Conservation (phyloP, 805 yeast species). For the Ogataea nonfermentans region DNA sequence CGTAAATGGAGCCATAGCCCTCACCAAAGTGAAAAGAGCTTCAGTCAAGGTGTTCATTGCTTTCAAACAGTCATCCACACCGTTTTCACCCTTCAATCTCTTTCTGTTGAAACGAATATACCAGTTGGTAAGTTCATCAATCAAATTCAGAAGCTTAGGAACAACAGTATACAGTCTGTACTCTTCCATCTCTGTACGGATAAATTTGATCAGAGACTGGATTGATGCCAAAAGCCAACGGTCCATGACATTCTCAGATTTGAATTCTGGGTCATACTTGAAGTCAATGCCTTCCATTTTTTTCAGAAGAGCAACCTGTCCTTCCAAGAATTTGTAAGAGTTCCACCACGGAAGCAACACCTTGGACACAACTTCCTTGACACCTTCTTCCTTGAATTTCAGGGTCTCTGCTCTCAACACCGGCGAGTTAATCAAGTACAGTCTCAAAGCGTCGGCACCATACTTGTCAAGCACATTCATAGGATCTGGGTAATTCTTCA, state of each 20-base stretch:
- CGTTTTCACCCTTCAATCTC: slow-evolving; percentile 94
- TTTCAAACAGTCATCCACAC: slow-evolving; percentile 75
- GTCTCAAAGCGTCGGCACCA: slow-evolving; percentile 97
- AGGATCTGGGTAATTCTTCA: slow-evolving; percentile 98
- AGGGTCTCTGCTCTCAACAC: slow-evolving; percentile 95
- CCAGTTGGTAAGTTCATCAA: slow-evolving; percentile 97
- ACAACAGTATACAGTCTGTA: slow-evolving; percentile 95
- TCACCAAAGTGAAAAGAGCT: slow-evolving; percentile 79
- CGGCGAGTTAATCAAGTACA: slow-evolving; percentile 95
- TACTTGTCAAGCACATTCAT: slow-evolving; percentile 72
- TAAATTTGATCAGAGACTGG: slow-evolving; percentile 83
- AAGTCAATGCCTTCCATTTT: slow-evolving; percentile 72
- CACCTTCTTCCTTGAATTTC: slow-evolving; percentile 98
- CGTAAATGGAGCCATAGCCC: slow-evolving; percentile 99
- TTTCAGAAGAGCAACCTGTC: slow-evolving; percentile 80
- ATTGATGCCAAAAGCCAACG: slow-evolving; percentile 95
- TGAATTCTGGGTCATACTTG: slow-evolving; percentile 61
- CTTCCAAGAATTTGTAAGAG: slow-evolving; percentile 94
- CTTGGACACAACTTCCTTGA: slow-evolving; percentile 93
- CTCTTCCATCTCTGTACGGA: slow-evolving; percentile 85
- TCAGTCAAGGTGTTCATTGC: slow-evolving; percentile 92
- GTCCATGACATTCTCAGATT: slow-evolving; percentile 91
- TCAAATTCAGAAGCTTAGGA: slow-evolving; percentile 81
- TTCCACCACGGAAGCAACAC: slow-evolving; percentile 99
- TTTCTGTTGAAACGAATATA: slow-evolving; percentile 97